Base-by-base conservation (phyloP, 176 grass and related monocot species). In the Chrysopogon serrulatus region DNA sequence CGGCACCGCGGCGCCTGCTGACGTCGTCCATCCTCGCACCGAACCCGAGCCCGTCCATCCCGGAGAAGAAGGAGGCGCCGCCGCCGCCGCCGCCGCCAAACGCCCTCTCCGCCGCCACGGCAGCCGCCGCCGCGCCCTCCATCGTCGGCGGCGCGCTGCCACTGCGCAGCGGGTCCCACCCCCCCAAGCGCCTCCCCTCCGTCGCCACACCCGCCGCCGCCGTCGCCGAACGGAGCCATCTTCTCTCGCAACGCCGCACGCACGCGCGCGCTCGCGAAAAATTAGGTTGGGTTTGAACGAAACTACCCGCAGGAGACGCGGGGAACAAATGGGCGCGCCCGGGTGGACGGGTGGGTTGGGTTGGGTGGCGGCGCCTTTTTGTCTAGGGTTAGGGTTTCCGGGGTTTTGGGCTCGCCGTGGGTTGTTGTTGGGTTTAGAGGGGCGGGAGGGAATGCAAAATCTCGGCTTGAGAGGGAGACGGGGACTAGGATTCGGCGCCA, bases 71-170 rank as follows among this genome's bases (percentile, higher is more conserved):
- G 2, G 90, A 94, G 1, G 76, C 80, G 45, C 71, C 19, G 15
- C 73, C 13, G 54, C 48, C 62, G 66, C 71, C 92, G 65, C 34
- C 80, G 73, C 77, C 91, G 11, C 61, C 82, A 3, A 81, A 49
- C 18, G 69, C 67, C 57, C 54, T 76, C 28, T 76, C 79, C 82
- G n/a, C 83, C 34, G 5, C 59, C 33, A 47, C 11, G 21, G 21
- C 68, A 44, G 39, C 79, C 83, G 9, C 90, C 84, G 60, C 83
- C 2, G 81, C 89, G 43, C 87, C 95, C 54, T 95, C 90, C 44
- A 98, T 88, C 12, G 95, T 98, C 10, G 95, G 95, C 9, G 92
- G 95, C 4, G 94, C 92, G 64, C 95, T 97, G 8, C 90, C 95
- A 17, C 87, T 92, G 27, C 92, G 92, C 76, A 84, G 59, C 31